Percentiles rank a stretch among this genome's conserved stretches.
Conservation (phyloP, 192 early-diverging fungal species). For the Coemansia erecta region DNA sequence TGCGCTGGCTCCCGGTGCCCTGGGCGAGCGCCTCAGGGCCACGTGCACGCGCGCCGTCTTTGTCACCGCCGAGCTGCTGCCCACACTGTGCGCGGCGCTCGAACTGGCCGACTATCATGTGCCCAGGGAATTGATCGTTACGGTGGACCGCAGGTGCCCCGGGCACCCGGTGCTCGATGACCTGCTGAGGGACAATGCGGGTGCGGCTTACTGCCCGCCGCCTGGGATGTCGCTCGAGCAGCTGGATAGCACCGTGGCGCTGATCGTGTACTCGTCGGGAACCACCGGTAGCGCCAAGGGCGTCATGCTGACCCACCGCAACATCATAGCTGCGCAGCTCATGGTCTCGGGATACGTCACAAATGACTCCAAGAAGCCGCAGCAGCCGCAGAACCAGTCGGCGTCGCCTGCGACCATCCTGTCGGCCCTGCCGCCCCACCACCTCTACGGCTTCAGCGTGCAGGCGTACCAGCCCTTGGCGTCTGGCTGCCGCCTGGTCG, state of each 20-base stretch:
- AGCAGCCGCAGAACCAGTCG: too few relatives aligned
- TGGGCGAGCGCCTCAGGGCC: conserved; percentile 12
- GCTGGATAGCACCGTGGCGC: conserved; percentile 13
- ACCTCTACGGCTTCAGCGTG: conserved; percentile 36
- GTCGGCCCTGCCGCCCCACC: conserved; percentile 18
- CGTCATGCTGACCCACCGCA: conserved; percentile 39
- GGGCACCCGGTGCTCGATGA: background rate
- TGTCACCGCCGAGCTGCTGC: conserved; percentile 21
- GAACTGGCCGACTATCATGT: background rate
- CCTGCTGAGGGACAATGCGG: background rate
- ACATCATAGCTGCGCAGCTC: conserved; percentile 19
- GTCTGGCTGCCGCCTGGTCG: conserved; percentile 22
- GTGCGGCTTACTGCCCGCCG: background rate
- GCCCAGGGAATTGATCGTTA: background rate
- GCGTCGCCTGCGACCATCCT: conserved; percentile 12
- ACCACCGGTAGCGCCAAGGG: conserved; percentile 41
- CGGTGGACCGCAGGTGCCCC: background rate
- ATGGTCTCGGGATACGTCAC: conserved; percentile 17
- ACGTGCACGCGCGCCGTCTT: conserved; percentile 14
- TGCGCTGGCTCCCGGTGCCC: background rate
- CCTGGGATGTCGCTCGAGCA: background rate
- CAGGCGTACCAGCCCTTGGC: conserved; percentile 35
- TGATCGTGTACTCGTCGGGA: conserved; percentile 41
- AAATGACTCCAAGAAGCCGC: background rate
- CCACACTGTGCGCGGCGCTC: conserved; percentile 7